Conservation (phyloP, 371 early-diverging fungal species). For the Furculomyces boomerangus region DNA sequence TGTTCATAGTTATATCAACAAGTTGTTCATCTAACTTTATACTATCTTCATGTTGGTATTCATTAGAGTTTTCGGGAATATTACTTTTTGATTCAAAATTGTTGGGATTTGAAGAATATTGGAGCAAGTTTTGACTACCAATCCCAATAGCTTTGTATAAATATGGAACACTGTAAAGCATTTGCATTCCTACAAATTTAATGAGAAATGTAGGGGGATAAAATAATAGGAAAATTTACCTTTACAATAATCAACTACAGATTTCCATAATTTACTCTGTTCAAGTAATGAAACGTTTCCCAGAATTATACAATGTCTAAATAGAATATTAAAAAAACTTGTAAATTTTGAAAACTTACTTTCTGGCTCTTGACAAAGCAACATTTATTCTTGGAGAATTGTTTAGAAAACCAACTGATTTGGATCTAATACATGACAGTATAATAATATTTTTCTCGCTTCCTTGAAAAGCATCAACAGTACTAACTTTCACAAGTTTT, state of each 20-base stretch:
- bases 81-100: no score
- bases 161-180: no score
- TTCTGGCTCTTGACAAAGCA: slow-evolving; percentile 22
- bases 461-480: slow-evolving; percentile 67
- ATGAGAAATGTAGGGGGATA: no score
- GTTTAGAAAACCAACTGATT: slow-evolving; percentile 20
- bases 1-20: no score
- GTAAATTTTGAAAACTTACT: background rate
- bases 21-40: no score
- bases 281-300: background rate
- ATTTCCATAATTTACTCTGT: background rate
- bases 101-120: no score
- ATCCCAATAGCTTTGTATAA: no score
- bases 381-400: slow-evolving; percentile 26
- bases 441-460: slow-evolving; percentile 51
- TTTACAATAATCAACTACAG: background rate
- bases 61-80: no score
- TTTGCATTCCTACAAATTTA: no score
- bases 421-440: slow-evolving; percentile 35
- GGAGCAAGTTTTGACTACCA: no score
- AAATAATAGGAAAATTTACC: background rate
- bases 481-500: slow-evolving; percentile 26
- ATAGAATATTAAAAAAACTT: background rate
- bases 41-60: no score
- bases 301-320: slow-evolving; percentile 2